Evolutionary conservation across 2,329 filamentous ascomycete species (phyloP).

Genomic region (Cadophora luteo-olivacea): DNA sequence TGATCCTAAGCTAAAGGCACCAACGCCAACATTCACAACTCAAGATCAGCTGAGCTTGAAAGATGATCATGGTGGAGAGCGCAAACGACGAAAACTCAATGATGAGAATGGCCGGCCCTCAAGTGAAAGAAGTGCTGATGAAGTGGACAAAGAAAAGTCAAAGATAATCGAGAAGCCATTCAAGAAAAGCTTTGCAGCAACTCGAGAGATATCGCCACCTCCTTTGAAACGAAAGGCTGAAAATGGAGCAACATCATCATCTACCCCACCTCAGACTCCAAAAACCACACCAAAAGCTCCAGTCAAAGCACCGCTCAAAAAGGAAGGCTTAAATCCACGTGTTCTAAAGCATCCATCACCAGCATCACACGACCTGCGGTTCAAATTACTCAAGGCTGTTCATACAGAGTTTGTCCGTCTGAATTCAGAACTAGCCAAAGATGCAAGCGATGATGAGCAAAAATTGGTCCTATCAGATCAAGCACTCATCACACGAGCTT

Average conservation of each 20-base stretch:
- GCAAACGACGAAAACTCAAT: slow-evolving; percentile 44
- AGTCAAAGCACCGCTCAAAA: slow-evolving; percentile 38
- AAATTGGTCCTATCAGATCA: slow-evolving; percentile 67
- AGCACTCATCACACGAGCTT: slow-evolving; percentile 69
- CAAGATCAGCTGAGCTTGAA: slow-evolving; percentile 7
- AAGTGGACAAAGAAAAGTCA: slow-evolving; percentile 12
- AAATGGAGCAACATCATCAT: slow-evolving; percentile 16
- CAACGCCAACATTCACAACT: slow-evolving; percentile 5
- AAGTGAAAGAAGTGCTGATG: neutral
- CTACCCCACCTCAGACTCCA: neutral
- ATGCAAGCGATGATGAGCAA: slow-evolving; percentile 55
- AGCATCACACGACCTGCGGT: slow-evolving; percentile 61
- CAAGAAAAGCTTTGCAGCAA: slow-evolving; percentile 25
- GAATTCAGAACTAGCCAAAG: slow-evolving; percentile 66
- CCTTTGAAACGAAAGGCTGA: slow-evolving; percentile 36
- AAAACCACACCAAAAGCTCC: slow-evolving; percentile 27
- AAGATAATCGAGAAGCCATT: slow-evolving; percentile 11
- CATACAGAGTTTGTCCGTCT: slow-evolving; percentile 71
- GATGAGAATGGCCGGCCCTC: slow-evolving; percentile 20
- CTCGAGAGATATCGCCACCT: slow-evolving; percentile 39
- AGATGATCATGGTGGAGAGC: slow-evolving; percentile 42
- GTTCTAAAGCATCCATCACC: slow-evolving; percentile 64
- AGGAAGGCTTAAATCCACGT: slow-evolving; percentile 71
- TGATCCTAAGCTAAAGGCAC: slow-evolving; percentile 7
- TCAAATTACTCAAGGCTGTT: slow-evolving; percentile 65